Percentiles rank a stretch among this genome's conserved stretches.
phyloP scores from a whole-genome alignment of 768 basidiomycete genomes.

The Rhodotorula babjevae region DNA sequence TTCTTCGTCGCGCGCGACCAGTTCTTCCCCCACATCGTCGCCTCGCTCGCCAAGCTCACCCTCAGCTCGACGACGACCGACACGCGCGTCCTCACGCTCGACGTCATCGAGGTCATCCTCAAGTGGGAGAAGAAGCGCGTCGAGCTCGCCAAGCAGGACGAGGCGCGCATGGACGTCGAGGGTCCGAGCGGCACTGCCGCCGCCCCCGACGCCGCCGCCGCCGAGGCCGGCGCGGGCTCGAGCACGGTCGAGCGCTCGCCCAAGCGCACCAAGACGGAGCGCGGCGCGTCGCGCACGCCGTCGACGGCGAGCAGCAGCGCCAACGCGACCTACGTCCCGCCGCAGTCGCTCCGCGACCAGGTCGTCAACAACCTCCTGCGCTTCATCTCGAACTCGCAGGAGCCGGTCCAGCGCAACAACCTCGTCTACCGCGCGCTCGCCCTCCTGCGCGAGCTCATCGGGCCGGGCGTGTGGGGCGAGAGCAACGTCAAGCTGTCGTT shows the following conservation, averaged over 20 bases:
- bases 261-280: slow-evolving; percentile 46
- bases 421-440: slow-evolving; percentile 49
- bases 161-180: slow-evolving; percentile 54
- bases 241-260: slow-evolving; percentile 28
- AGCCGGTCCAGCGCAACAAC: slow-evolving; percentile 47
- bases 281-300: slow-evolving; percentile 47
- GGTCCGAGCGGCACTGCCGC: slow-evolving; percentile 13
- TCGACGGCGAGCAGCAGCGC: slow-evolving; percentile 42
- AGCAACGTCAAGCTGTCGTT: slow-evolving; percentile 86
- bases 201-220: neutral
- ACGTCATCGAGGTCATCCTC: slow-evolving; percentile 84
- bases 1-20: slow-evolving; percentile 90
- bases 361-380: slow-evolving; percentile 95
- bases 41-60: slow-evolving; percentile 82
- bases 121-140: slow-evolving; percentile 68
- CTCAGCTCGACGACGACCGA: slow-evolving; percentile 65
- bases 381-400: slow-evolving; percentile 61
- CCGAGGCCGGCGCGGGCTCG: too few relatives aligned
- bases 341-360: slow-evolving; percentile 73
- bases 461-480: slow-evolving; percentile 79
- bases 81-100: slow-evolving; percentile 78
- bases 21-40: slow-evolving; percentile 89
- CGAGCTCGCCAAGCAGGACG: slow-evolving; percentile 38
- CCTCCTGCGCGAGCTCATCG: slow-evolving; percentile 68
- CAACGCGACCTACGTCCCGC: slow-evolving; percentile 44